A percentile compares a stretch with the other conserved stretches of the same genome.
These are phyloP conservation scores for Trichomonascaceae sp. DNA, from an alignment of 1,139 yeast species.

Conservation along the genomic window DNA sequence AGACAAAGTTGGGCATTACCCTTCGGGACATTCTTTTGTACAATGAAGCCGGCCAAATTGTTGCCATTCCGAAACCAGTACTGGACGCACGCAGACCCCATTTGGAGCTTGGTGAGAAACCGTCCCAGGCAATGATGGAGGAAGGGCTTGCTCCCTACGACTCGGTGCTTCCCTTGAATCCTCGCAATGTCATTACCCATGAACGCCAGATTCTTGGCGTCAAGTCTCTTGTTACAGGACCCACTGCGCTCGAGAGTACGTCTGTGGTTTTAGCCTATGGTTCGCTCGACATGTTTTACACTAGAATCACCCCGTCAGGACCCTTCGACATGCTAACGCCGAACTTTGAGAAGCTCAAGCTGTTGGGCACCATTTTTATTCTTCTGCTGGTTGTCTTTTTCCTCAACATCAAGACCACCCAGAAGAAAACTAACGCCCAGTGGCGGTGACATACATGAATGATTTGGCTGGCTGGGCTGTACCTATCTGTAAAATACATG, in stretches of 20 bases:
- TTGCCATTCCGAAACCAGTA: slow-evolving; percentile 49
- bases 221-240: slow-evolving; percentile 31
- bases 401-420: slow-evolving; percentile 46
- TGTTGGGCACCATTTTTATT: slow-evolving; percentile 45
- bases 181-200: slow-evolving; percentile 31
- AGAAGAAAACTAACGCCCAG: slow-evolving; percentile 23
- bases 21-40: slow-evolving; percentile 51
- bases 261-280: slow-evolving; percentile 56
- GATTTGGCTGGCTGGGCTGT: no score
- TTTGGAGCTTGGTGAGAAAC: slow-evolving; percentile 31
- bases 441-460: slow-evolving; percentile 11
- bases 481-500: no score
- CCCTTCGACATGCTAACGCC: slow-evolving; percentile 67
- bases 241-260: slow-evolving; percentile 76
- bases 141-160: slow-evolving; percentile 61
- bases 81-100: slow-evolving; percentile 26
- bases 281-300: slow-evolving; percentile 53
- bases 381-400: slow-evolving; percentile 36
- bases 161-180: slow-evolving; percentile 43
- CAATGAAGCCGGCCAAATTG: slow-evolving; percentile 47
- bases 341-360: slow-evolving; percentile 53
- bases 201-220: slow-evolving; percentile 24
- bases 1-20: slow-evolving; percentile 64
- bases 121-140: slow-evolving; percentile 40
- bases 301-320: slow-evolving; percentile 65